A percentile compares a stretch with the other conserved stretches of the same genome.
phyloP scores from a whole-genome alignment of 1,284 basidiomycete genomes.

The Cystobasidium slooffiae region DNA sequence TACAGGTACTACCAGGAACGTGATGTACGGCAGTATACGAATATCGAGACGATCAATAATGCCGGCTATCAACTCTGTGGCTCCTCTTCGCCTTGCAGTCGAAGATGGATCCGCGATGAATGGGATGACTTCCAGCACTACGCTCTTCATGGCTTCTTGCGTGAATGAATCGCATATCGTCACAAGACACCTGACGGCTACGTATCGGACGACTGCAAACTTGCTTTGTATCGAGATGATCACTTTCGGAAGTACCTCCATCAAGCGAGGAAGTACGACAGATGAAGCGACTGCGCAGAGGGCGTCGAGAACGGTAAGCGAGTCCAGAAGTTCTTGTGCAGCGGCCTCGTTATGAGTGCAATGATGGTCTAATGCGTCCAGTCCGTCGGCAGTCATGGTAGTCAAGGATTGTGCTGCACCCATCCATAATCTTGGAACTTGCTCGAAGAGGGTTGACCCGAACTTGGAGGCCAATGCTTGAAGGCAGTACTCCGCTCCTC shows the following conservation, averaged over 20 bases:
- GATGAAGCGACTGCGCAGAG: slow-evolving; percentile 67
- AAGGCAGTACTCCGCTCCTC: slow-evolving; percentile 87
- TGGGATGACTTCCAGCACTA: slow-evolving; percentile 85
- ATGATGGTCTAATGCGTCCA: slow-evolving; percentile 46
- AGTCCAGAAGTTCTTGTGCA: slow-evolving; percentile 92
- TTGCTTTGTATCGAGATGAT: slow-evolving; percentile 76
- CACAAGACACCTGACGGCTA: slow-evolving; percentile 83
- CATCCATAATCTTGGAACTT: slow-evolving; percentile 90
- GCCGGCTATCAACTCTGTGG: slow-evolving; percentile 84
- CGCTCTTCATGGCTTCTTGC: slow-evolving; percentile 79
- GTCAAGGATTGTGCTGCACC: slow-evolving; percentile 77
- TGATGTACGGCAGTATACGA: slow-evolving; percentile 93
- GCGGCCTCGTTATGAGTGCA: slow-evolving; percentile 52
- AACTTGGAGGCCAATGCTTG: slow-evolving; percentile 77
- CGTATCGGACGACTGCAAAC: slow-evolving; percentile 86
- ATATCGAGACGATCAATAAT: slow-evolving; percentile 90
- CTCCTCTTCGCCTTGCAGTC: slow-evolving; percentile 83
- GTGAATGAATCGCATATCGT: slow-evolving; percentile 85
- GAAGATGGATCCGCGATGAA: slow-evolving; percentile 78
- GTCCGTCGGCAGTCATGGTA: slow-evolving; percentile 67
- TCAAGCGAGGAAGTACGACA: slow-evolving; percentile 70
- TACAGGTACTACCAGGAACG: slow-evolving; percentile 95
- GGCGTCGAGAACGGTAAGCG: slow-evolving; percentile 84
- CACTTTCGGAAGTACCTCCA: slow-evolving; percentile 75
- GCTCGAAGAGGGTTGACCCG: slow-evolving; percentile 71